phyloP scores from a whole-genome alignment of 768 basidiomycete genomes.

The Auriscalpium vulgare region DNA sequence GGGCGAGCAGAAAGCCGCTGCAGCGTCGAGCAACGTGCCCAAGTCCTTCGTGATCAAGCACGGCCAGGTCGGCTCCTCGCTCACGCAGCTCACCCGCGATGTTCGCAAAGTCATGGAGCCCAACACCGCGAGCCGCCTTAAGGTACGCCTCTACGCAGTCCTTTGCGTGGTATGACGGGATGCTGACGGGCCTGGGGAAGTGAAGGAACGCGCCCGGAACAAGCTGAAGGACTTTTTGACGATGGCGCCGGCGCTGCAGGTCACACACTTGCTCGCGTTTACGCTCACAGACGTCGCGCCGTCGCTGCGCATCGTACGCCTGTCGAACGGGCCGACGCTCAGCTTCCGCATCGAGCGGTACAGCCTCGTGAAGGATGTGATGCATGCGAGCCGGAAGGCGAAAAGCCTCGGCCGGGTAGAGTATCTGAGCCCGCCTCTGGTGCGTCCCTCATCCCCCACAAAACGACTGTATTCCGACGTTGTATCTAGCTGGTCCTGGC shows the following conservation, averaged over 20 bases:
- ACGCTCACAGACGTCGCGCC: constrained; percentile 82
- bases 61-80: constrained; percentile 82
- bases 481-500: constrained; percentile 76
- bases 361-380: constrained; percentile 79
- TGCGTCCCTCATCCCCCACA: constrained; percentile 30
- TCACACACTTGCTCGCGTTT: constrained; percentile 90
- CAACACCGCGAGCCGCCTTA: constrained; percentile 89
- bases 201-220: constrained; percentile 82
- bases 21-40: constrained; percentile 39
- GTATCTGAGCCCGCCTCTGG: constrained; percentile 88
- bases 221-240: constrained; percentile 91
- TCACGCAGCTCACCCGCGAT: constrained; percentile 87
- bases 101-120: constrained; percentile 96
- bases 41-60: constrained; percentile 97
- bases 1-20: constrained; percentile 27
- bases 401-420: constrained; percentile 71
- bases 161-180: background rate
- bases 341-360: constrained; percentile 92
- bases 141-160: constrained; percentile 34
- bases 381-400: constrained; percentile 56
- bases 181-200: constrained; percentile 13
- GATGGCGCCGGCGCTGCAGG: constrained; percentile 83
- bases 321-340: constrained; percentile 88
- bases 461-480: background rate
- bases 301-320: constrained; percentile 76